Evolutionary conservation across 2,329 filamentous ascomycete genomes (phyloP).

Genomic region (Thelonectria olida): DNA sequence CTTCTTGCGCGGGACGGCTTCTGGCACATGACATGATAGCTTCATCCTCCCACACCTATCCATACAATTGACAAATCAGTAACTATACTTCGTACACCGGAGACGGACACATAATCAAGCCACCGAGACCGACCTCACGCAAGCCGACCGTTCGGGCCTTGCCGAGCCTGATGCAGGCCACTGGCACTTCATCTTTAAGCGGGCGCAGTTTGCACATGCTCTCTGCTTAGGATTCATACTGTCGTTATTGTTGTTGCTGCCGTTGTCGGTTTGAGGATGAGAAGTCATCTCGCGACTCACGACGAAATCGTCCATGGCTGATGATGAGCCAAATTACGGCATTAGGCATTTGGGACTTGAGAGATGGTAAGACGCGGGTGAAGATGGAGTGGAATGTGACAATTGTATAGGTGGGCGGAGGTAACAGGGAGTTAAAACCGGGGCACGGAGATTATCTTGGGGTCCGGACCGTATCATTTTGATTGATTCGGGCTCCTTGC

Average conservation of each 20-base stretch:
- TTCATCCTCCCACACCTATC: conserved; percentile 47
- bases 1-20: conserved; percentile 45
- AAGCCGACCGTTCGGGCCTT: conserved; percentile 28
- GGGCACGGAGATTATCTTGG: conserved; percentile 24
- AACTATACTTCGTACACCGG: not conserved
- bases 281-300: conserved; percentile 18
- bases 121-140: conserved; percentile 38
- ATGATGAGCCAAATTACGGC: too few relatives aligned
- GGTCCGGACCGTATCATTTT: conserved; percentile 15
- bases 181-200: conserved; percentile 49
- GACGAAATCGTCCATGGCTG: conserved; percentile 36
- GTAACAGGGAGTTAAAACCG: conserved; percentile 29
- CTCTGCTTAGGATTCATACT: conserved; percentile 35
- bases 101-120: not conserved
- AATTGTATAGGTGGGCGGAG: conserved; percentile 4
- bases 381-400: not conserved
- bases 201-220: conserved; percentile 47
- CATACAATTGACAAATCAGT: not conserved
- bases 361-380: not conserved
- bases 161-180: conserved; percentile 41
- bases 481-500: too few relatives aligned
- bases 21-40: conserved; percentile 45
- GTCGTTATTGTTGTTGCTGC: not conserved
- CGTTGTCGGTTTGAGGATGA: not conserved
- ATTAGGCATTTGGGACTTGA: not conserved